These are phyloP conservation scores for Penicillium glabrum DNA, from an alignment of 2,329 filamentous ascomycete genomes.

Conservation along the genomic window DNA sequence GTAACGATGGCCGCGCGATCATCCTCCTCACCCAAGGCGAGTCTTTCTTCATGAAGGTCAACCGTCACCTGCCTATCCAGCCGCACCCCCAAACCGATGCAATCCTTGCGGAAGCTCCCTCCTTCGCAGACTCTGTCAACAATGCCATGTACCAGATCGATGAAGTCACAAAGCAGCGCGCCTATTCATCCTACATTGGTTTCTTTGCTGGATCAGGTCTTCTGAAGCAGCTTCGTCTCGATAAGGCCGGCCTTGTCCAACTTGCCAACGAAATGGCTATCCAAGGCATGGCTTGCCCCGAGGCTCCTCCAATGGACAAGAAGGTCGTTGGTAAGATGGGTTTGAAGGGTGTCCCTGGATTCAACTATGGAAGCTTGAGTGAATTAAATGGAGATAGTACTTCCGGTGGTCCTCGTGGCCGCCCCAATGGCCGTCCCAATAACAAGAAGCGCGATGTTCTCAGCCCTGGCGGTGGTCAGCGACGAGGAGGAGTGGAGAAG, in stretches of 20 bases:
- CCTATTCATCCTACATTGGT: slow-evolving; percentile 38
- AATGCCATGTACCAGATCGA: slow-evolving; percentile 30
- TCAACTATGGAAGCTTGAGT: slow-evolving; percentile 25
- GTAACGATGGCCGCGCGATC: slow-evolving; percentile 53
- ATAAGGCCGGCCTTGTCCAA: slow-evolving; percentile 34
- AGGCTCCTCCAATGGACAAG: slow-evolving; percentile 39
- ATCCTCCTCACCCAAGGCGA: slow-evolving; percentile 55
- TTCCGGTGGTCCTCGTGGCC: background rate
- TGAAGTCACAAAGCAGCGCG: slow-evolving; percentile 34
- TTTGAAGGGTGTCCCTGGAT: slow-evolving; percentile 37
- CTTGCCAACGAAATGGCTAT: slow-evolving; percentile 40
- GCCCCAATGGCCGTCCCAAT: background rate
- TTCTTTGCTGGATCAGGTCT: slow-evolving; percentile 36
- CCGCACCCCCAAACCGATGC: slow-evolving; percentile 45
- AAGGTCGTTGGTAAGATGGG: slow-evolving; percentile 42
- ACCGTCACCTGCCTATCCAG: slow-evolving; percentile 52
- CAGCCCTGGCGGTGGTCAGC: background rate
- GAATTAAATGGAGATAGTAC: slow-evolving; percentile 6
- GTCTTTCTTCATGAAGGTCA: slow-evolving; percentile 51
- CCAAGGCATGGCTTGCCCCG: slow-evolving; percentile 38
- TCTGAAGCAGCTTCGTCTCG: slow-evolving; percentile 31
- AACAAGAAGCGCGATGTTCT: slow-evolving; percentile 5
- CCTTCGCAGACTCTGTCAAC: slow-evolving; percentile 31
- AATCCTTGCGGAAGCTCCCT: slow-evolving; percentile 37
- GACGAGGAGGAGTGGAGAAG: slow-evolving; percentile 6